phyloP scores from a whole-genome alignment of 1,284 basidiomycete genomes.

The Cutaneotrichosporon spelunceum region DNA sequence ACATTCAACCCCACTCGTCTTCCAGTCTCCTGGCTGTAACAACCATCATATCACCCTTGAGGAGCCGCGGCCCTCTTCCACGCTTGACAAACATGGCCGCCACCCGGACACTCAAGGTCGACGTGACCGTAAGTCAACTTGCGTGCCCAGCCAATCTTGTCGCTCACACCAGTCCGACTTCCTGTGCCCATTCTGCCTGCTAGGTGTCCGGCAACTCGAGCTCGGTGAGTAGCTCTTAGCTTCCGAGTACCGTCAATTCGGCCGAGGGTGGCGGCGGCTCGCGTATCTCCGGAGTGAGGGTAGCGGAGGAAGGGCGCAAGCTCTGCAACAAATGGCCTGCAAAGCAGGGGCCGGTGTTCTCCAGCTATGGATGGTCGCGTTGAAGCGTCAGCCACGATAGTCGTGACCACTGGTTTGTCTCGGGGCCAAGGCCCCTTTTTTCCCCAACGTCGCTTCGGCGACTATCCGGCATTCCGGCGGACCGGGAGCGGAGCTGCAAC shows the following conservation, averaged over 20 bases:
- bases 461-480: too few species aligned
- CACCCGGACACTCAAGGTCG: conserved; percentile 26
- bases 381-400: too few species aligned
- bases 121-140: conserved; percentile 32
- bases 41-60: background rate
- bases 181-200: conserved; percentile 45
- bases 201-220: conserved; percentile 42
- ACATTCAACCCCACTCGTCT: too few species aligned
- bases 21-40: background rate
- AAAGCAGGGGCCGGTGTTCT: too few species aligned
- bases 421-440: too few species aligned
- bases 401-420: too few species aligned
- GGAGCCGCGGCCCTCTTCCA: conserved; percentile 4
- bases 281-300: background rate
- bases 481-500: background rate
- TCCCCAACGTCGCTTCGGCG: too few species aligned
- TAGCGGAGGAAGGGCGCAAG: too few species aligned
- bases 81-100: background rate
- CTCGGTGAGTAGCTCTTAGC: conserved; percentile 22
- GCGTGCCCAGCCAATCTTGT: background rate
- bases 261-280: background rate
- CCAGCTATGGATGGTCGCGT: too few species aligned
- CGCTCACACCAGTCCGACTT: conserved; percentile 35
- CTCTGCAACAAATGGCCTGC: too few species aligned
- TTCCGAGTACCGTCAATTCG: background rate